Evolutionary conservation across 2,329 filamentous ascomycete species (phyloP).

Genomic region (Fusarium drepaniforme): DNA sequence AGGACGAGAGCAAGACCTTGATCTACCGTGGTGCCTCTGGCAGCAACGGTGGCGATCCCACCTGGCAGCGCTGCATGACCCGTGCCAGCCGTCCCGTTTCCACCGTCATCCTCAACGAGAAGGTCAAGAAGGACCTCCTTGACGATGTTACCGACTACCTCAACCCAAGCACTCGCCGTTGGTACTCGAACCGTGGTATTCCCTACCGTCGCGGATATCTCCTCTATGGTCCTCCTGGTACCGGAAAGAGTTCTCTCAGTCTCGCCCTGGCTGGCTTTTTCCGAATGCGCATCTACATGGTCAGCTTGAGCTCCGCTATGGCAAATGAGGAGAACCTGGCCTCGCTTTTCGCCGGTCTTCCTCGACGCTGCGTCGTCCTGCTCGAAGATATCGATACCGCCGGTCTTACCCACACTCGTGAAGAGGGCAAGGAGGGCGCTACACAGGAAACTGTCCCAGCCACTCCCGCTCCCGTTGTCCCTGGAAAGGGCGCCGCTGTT

Average conservation of each 20-base stretch:
- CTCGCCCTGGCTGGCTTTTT: slow-evolving; percentile 79
- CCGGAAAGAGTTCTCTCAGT: slow-evolving; percentile 80
- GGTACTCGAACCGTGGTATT: slow-evolving; percentile 87
- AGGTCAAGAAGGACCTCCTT: slow-evolving; percentile 69
- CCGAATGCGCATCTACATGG: slow-evolving; percentile 78
- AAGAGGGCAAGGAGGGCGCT: slow-evolving; percentile 48
- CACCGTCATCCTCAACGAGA: slow-evolving; percentile 73
- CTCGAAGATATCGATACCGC: slow-evolving; percentile 83
- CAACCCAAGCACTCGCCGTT: slow-evolving; percentile 72
- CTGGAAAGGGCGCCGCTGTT: slow-evolving; percentile 10
- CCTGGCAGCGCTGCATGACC: slow-evolving; percentile 73
- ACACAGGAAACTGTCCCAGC: slow-evolving; percentile 38
- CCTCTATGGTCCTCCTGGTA: slow-evolving; percentile 83
- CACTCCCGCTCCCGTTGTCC: slow-evolving; percentile 6
- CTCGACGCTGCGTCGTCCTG: slow-evolving; percentile 77
- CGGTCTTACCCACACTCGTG: slow-evolving; percentile 73
- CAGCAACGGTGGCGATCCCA: slow-evolving; percentile 55
- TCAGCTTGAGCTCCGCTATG: slow-evolving; percentile 72
- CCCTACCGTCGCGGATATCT: slow-evolving; percentile 89
- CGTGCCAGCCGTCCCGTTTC: slow-evolving; percentile 71
- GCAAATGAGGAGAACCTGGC: slow-evolving; percentile 76
- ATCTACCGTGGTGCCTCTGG: slow-evolving; percentile 71
- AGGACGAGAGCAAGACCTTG: slow-evolving; percentile 72
- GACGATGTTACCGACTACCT: slow-evolving; percentile 74
- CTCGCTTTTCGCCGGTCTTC: slow-evolving; percentile 74